Conservation (phyloP, 306 rosid genomes). For the Prunus salicina region DNA sequence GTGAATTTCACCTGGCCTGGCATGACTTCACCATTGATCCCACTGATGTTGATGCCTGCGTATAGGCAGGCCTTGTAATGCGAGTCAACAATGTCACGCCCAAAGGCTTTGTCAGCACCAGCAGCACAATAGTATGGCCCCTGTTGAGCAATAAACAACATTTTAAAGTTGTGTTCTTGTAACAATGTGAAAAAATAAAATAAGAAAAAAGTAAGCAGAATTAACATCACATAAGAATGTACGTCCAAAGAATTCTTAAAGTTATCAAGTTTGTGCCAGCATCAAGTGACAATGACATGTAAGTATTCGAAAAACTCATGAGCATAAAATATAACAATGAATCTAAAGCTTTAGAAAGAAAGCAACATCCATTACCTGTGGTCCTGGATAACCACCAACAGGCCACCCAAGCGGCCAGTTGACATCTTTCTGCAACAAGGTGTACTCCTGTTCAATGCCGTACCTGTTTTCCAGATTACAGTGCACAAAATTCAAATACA, state of each 20-base stretch:
- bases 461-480: constrained; percentile 48
- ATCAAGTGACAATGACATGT: not conserved
- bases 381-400: constrained; percentile 74
- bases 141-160: constrained; percentile 27
- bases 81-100: constrained; percentile 78
- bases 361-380: constrained; percentile 54
- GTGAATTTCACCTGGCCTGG: constrained; percentile 66
- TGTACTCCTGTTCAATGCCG: constrained; percentile 93
- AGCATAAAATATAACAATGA: not conserved
- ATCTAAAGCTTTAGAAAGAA: not conserved
- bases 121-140: constrained; percentile 87
- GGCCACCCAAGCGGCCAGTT: constrained; percentile 97
- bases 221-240: not conserved
- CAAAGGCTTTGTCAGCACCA: constrained; percentile 87
- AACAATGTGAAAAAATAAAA: not conserved
- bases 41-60: constrained; percentile 86
- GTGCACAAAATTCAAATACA: not conserved
- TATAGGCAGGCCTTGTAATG: constrained; percentile 89
- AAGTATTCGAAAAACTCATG: not conserved
- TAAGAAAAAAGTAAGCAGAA: not conserved
- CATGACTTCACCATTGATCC: constrained; percentile 94
- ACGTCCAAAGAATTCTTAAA: not conserved
- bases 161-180: not conserved
- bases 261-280: not conserved
- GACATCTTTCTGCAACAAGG: constrained; percentile 75